Conservation (phyloP, 2,329 filamentous ascomycete genomes). For the Bisporella sp. region DNA sequence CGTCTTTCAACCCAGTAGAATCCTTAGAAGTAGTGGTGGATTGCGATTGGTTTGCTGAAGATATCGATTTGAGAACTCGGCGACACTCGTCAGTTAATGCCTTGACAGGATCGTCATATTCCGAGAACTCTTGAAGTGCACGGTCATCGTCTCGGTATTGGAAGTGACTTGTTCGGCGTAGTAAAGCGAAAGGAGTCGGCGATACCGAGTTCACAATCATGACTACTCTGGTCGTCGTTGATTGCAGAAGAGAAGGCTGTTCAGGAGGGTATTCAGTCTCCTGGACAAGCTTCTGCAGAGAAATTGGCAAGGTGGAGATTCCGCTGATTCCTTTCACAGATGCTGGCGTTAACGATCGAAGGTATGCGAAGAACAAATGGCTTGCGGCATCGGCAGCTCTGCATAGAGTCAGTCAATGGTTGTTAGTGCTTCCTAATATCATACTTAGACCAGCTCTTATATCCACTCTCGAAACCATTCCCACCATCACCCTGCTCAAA, state of each 20-base stretch:
- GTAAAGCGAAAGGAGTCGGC: slow-evolving; percentile 83
- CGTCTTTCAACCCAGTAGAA: slow-evolving; percentile 69
- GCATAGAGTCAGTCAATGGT: not conserved
- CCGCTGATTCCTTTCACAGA: slow-evolving; percentile 60
- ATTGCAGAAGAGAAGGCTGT: slow-evolving; percentile 67
- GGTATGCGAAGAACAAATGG: slow-evolving; percentile 95
- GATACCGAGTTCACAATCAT: slow-evolving; percentile 97
- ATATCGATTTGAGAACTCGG: slow-evolving; percentile 82
- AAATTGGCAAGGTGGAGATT: slow-evolving; percentile 82
- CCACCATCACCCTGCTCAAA: slow-evolving; percentile 85
- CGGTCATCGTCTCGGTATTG: slow-evolving; percentile 86
- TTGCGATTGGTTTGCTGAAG: slow-evolving; percentile 79
- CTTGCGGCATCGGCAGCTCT: slow-evolving; percentile 93
- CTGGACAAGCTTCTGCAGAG: slow-evolving; percentile 81
- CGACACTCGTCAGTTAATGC: slow-evolving; percentile 91
- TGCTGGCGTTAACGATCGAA: slow-evolving; percentile 83
- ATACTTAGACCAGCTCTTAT: slow-evolving; percentile 79
- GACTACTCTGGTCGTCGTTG: slow-evolving; percentile 78
- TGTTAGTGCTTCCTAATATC: slow-evolving; percentile 18
- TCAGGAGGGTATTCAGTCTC: slow-evolving; percentile 93
- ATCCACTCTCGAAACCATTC: slow-evolving; percentile 91
- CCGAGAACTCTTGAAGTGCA: slow-evolving; percentile 77
- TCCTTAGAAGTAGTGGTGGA: slow-evolving; percentile 60
- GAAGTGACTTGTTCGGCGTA: slow-evolving; percentile 89
- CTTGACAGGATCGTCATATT: slow-evolving; percentile 81